Evolutionary conservation across 192 early-diverging fungal species (phyloP), one percentile per base, ranked within the genome.

Genomic region (Podila clonocystis): DNA sequence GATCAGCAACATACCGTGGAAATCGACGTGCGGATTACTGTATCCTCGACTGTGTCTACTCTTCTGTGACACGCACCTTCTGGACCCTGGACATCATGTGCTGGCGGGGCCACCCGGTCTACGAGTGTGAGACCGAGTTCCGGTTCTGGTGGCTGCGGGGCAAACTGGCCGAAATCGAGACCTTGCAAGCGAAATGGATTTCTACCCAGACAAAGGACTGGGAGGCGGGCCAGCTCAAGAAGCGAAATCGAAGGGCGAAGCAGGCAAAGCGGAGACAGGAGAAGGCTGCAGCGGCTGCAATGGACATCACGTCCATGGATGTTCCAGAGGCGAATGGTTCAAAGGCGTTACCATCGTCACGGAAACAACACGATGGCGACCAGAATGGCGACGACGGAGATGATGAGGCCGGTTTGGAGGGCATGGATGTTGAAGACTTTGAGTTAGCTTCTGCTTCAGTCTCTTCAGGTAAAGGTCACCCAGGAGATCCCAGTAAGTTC

Each of bases 61-160:
- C 88, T 62, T 80, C 85, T 20, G 64, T 65, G 6, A 78, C 82
- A 9, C 77, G 80, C 67, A 87, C 86, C 11, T 90, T 84, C 60
- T 89, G 88, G 82, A 87, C 88, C 2, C 48, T 90, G 41, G 89
- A 90, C 69, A 77, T 90, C 13, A 87, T 90, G 87, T 90, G 89
- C 41, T 90, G 89, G 89, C 86, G 86, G 50, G 87, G 87, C 0
- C 88, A 90, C 41, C 74, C 89, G n/a, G 86, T 89, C 3, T 88
- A 89, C 50, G 89, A 90, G 50, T 90, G 89, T 50, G 89, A 90
- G 69, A 90, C 89, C 1, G 87, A 88, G 38, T 90, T 90, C 62
- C 73, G 89, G 74, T 87, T 87, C 83, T 86, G 86, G 68, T 88
- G 72, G 85, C 74, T 73, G 24, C 72, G 82, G 26, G 70, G 85